These are phyloP conservation scores for Venturia aucupariae DNA, from an alignment of 2,329 filamentous ascomycete species.

Conservation along the genomic window DNA sequence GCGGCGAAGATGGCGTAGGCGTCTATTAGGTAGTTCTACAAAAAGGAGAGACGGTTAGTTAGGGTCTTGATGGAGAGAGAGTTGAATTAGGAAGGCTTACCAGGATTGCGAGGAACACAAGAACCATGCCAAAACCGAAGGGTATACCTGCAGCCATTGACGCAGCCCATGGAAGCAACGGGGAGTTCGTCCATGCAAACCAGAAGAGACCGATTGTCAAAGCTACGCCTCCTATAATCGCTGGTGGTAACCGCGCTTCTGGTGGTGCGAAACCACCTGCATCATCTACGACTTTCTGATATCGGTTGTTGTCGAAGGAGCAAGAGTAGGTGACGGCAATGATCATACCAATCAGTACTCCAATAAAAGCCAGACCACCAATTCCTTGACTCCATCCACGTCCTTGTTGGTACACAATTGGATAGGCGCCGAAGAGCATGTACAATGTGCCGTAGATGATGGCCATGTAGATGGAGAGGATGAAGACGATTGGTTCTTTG, in stretches of 20 bases:
- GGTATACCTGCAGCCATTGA: constrained; percentile 42
- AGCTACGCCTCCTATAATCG: constrained; percentile 52
- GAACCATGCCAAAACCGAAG: constrained; percentile 51
- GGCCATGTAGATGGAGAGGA: constrained; percentile 58
- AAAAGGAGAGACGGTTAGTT: constrained; percentile 34
- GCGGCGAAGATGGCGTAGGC: constrained; percentile 65
- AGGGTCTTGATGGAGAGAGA: constrained; percentile 42
- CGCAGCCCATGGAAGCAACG: constrained; percentile 48
- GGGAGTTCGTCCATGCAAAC: constrained; percentile 58
- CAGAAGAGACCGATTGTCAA: constrained; percentile 58
- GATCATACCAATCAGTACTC: constrained; percentile 59
- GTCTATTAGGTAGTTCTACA: constrained; percentile 34
- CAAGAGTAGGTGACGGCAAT: constrained; percentile 47
- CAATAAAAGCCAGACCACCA: constrained; percentile 57
- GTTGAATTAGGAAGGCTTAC: constrained; percentile 26
- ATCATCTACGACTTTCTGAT: constrained; percentile 36
- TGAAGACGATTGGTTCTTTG: constrained; percentile 58
- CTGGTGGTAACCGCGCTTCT: constrained; percentile 55
- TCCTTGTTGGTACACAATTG: constrained; percentile 53
- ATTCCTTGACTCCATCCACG: constrained; percentile 52
- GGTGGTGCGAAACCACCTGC: constrained; percentile 51
- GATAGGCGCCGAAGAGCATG: constrained; percentile 41
- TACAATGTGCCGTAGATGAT: constrained; percentile 44
- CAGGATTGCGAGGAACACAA: constrained; percentile 56
- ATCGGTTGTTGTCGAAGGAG: constrained; percentile 46